Evolutionary conservation across 371 early-diverging fungal genomes (phyloP).

Genomic region (Syncephalastrum contaminatum): DNA sequence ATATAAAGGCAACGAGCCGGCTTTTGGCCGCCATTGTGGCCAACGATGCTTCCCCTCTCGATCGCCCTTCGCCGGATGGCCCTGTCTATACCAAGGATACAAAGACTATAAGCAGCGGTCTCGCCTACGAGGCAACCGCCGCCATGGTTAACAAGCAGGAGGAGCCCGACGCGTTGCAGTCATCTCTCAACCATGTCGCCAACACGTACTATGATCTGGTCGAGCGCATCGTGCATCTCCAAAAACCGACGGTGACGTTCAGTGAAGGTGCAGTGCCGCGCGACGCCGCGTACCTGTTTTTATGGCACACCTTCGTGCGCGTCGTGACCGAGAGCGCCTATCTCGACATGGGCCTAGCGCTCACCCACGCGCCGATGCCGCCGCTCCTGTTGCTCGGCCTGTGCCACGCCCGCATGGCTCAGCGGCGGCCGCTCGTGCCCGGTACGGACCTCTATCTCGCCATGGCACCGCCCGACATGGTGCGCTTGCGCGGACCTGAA

Average conservation of each 20-base stretch:
- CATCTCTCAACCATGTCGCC: constrained; percentile 15
- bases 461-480: constrained; percentile 43
- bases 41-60: background rate
- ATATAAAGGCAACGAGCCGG: constrained; percentile 23
- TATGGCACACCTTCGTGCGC: constrained; percentile 36
- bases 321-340: constrained; percentile 51
- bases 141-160: constrained; percentile 5
- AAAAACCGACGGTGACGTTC: constrained; percentile 35
- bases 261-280: constrained; percentile 46
- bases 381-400: constrained; percentile 29
- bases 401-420: constrained; percentile 21
- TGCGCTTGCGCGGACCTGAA: constrained; percentile 52
- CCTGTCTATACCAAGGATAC: constrained; percentile 22
- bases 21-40: constrained; percentile 28
- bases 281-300: constrained; percentile 35
- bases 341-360: constrained; percentile 23
- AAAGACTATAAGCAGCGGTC: constrained; percentile 22
- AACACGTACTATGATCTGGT: constrained; percentile 16
- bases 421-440: constrained; percentile 24
- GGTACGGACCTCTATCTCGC: constrained; percentile 51
- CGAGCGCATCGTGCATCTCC: constrained; percentile 3
- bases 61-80: constrained; percentile 6
- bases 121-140: constrained; percentile 36
- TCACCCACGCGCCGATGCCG: constrained; percentile 39
- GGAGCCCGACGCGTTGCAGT: background rate